phyloP scores from a whole-genome alignment of 2,329 filamentous ascomycete species.

The Ceratocystiopsis minuta region DNA sequence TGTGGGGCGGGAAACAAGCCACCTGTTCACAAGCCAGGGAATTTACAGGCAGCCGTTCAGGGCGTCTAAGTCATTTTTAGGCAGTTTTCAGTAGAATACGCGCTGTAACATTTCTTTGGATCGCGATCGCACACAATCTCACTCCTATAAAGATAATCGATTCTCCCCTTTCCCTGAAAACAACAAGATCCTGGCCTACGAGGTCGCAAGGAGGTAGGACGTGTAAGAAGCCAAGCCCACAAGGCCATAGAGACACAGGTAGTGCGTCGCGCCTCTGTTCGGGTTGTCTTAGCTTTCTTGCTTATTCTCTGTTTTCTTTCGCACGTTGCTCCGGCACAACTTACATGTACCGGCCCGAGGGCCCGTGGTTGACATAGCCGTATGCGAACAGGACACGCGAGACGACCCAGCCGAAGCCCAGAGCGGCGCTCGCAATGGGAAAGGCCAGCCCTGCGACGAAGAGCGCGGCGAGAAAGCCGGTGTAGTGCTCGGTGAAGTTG shows the following conservation, averaged over 20 bases:
- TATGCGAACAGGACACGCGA: conserved; percentile 34
- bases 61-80: conserved; percentile 3
- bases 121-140: too few relatives aligned
- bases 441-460: conserved; percentile 37
- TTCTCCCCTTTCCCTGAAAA: too few relatives aligned
- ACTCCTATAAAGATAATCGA: too few relatives aligned
- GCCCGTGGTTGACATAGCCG: conserved; percentile 33
- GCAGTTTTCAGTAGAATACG: neutral
- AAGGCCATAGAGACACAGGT: too few relatives aligned
- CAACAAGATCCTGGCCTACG: too few relatives aligned
- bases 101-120: too few relatives aligned
- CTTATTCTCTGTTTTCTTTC: neutral
- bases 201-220: too few relatives aligned
- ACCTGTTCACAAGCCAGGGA: conserved; percentile 8
- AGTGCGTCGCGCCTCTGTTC: conserved; percentile 15
- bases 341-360: conserved; percentile 24
- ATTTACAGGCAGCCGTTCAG: neutral
- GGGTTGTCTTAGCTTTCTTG: neutral
- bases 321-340: too few relatives aligned
- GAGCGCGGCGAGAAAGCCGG: conserved; percentile 31
- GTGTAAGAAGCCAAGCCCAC: too few relatives aligned
- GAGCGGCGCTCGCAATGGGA: conserved; percentile 28
- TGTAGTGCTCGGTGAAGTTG: conserved; percentile 46
- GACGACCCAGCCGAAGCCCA: conserved; percentile 35
- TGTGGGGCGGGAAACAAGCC: conserved; percentile 5